Evolutionary conservation across 1,284 basidiomycete species (phyloP).

Genomic region (Heimioporus retisporus): DNA sequence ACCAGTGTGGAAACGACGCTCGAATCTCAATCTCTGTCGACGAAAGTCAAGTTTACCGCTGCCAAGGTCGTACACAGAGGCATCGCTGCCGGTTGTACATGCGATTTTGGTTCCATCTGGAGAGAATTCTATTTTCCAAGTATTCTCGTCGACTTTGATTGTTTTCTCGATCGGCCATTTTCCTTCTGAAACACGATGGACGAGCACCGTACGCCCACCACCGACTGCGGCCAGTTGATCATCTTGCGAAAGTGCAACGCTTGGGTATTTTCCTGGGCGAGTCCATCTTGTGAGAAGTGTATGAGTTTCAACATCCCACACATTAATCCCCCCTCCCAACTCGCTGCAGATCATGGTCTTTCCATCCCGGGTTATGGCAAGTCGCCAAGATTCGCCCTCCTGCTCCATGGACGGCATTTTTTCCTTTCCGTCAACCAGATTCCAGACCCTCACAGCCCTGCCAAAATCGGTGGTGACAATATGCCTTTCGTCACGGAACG

Average conservation of each 20-base stretch:
- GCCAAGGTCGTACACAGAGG: background rate
- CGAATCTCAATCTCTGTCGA: no score
- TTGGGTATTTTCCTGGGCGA: background rate
- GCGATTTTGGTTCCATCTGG: slow-evolving; percentile 17
- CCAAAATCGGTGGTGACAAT: slow-evolving; percentile 1
- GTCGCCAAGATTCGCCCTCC: fast-evolving
- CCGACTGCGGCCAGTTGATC: slow-evolving; percentile 8
- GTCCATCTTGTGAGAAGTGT: slow-evolving; percentile 8
- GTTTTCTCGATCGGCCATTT: background rate
- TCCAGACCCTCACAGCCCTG: slow-evolving; percentile 11
- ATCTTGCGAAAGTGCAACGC: slow-evolving; percentile 19
- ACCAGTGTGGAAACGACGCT: slow-evolving; percentile 12
- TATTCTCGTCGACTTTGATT: background rate
- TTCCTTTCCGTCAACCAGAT: background rate
- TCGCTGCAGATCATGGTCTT: slow-evolving; percentile 4
- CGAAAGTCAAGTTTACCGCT: background rate
- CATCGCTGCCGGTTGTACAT: background rate
- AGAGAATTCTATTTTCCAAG: slow-evolving; percentile 12
- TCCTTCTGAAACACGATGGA: slow-evolving; percentile 8
- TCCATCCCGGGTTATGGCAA: slow-evolving; percentile 8
- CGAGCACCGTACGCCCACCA: background rate
- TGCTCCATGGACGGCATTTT: slow-evolving; percentile 2
- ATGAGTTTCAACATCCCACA: slow-evolving; percentile 14
- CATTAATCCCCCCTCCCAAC: background rate
- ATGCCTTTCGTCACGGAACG: slow-evolving; percentile 7